Conservation (phyloP, 306 rosid genomes). For the Senna tora region DNA sequence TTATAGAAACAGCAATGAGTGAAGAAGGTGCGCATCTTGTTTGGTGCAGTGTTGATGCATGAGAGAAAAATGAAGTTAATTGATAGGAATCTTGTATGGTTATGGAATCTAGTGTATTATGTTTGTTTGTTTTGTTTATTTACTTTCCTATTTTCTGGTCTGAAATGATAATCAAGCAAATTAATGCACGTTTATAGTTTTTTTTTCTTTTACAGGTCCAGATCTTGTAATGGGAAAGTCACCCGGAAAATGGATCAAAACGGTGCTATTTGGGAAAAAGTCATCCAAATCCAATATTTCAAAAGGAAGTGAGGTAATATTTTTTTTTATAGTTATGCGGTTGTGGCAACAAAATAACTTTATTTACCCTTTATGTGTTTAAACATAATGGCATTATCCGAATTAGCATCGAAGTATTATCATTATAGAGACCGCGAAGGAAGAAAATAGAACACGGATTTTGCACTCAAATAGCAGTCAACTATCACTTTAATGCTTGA, state of each 20-base stretch:
- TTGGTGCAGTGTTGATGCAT: too few species aligned
- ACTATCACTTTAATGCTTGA: neutral
- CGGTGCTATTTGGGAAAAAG: slow-evolving; percentile 79
- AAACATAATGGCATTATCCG: neutral
- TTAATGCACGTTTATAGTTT: slow-evolving; percentile 15
- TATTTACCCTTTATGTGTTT: neutral
- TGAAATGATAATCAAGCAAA: neutral
- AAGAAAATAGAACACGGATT: neutral
- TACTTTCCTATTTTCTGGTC: neutral
- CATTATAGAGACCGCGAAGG: slow-evolving; percentile 1
- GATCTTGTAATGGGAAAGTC: slow-evolving; percentile 75
- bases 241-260: slow-evolving; percentile 88
- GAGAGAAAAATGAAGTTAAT: too few species aligned
- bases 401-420: too few species aligned
- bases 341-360: neutral
- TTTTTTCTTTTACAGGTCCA: slow-evolving; percentile 37
- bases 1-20: slow-evolving; percentile 21
- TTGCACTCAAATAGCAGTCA: neutral
- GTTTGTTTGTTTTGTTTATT: neutral
- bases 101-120: neutral
- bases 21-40: neutral
- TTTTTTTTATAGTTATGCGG: neutral
- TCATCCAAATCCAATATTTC: slow-evolving; percentile 57
- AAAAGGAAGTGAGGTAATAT: slow-evolving; percentile 59
- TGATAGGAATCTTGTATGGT: neutral